phyloP scores from a whole-genome alignment of 768 basidiomycete genomes.

The Gautieria morchelliformis region DNA sequence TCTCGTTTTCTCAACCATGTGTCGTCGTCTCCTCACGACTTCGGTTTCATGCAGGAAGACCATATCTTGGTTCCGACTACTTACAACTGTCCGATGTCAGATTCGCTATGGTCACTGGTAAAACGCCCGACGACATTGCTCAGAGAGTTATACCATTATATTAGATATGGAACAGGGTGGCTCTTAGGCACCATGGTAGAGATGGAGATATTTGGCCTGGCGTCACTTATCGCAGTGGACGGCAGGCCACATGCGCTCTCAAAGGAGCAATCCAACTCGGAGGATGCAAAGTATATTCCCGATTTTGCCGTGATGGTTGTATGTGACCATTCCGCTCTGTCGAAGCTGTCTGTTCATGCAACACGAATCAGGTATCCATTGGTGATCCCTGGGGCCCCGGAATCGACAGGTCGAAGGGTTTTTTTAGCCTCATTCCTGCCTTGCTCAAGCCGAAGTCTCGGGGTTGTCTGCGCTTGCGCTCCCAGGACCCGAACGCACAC shows the following conservation, averaged over 20 bases:
- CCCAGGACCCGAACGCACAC: slow-evolving; percentile 20
- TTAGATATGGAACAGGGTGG: slow-evolving; percentile 23
- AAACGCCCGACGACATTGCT: slow-evolving; percentile 19
- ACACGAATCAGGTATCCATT: not conserved
- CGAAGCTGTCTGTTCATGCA: no score
- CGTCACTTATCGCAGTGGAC: slow-evolving; percentile 18
- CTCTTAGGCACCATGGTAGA: no score
- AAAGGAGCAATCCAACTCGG: slow-evolving; percentile 12
- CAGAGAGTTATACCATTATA: slow-evolving; percentile 24
- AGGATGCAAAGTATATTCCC: slow-evolving; percentile 20
- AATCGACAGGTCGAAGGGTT: no score
- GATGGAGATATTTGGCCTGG: slow-evolving; percentile 23
- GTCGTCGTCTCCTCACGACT: not conserved
- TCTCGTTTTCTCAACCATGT: not conserved
- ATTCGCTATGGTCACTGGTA: slow-evolving; percentile 22
- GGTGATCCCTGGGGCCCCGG: not conserved
- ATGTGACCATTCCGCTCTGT: not conserved
- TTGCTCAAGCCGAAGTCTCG: no score
- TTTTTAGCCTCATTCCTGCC: slow-evolving; percentile 1
- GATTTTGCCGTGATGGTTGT: slow-evolving; percentile 32
- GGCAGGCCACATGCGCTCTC: not conserved
- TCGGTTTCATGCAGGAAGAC: slow-evolving; percentile 24
- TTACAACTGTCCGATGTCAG: slow-evolving; percentile 24
- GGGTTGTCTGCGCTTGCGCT: slow-evolving; percentile 22
- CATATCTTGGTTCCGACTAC: slow-evolving; percentile 26